phyloP scores from a whole-genome alignment of 441 rosid genomes.

The Pelargonium myrrhifolium region DNA sequence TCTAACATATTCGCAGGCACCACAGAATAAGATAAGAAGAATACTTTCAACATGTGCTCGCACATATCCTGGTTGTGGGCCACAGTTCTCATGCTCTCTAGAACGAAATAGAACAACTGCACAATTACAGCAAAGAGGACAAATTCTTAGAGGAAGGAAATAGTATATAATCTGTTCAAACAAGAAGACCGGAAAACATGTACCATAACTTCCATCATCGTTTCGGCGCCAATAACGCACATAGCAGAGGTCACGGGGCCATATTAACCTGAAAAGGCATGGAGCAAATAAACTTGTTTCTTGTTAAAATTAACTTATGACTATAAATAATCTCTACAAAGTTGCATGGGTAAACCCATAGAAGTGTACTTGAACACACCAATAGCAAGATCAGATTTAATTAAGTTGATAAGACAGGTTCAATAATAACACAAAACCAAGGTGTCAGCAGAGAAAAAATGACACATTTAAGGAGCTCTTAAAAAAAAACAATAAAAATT shows the following conservation, averaged over 20 bases:
- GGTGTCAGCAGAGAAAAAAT: not conserved
- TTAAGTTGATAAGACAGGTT: no score
- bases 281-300: not conserved
- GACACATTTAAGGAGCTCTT: not conserved
- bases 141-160: not conserved
- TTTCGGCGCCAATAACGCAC: conserved; percentile 97
- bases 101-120: conserved; percentile 97
- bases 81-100: conserved; percentile 90
- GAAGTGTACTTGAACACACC: not conserved
- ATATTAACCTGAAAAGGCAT: conserved; percentile 59
- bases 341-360: not conserved
- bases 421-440: not conserved
- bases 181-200: conserved; percentile 8
- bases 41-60: conserved; percentile 97
- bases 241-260: conserved; percentile 99
- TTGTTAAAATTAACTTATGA: not conserved
- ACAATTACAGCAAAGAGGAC: not conserved
- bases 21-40: conserved; percentile 21
- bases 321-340: not conserved
- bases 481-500: not conserved
- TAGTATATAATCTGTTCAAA: conserved; percentile 15
- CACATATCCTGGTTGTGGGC: conserved; percentile 90
- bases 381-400: not conserved
- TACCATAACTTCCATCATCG: conserved; percentile 98
- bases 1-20: not conserved